phyloP scores from a whole-genome alignment of 805 yeast genomes.

The Cyberlindnera meyerae region DNA sequence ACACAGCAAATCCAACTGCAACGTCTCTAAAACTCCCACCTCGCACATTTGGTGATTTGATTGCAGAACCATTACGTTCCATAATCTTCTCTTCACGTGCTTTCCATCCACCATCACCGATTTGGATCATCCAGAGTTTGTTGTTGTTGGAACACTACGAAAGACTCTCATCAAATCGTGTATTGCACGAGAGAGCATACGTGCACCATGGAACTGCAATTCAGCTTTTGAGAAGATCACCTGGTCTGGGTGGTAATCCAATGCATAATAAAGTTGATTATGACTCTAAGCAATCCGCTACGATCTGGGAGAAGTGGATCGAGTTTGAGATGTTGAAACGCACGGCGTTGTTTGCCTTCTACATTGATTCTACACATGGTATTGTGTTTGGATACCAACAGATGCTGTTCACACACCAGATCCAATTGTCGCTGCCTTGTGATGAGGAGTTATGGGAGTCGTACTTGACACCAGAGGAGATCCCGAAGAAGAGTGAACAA shows the following conservation, averaged over 20 bases:
- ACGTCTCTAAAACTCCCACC: constrained; percentile 15
- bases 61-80: constrained; percentile 55
- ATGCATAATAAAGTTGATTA: constrained; percentile 28
- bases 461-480: constrained; percentile 27
- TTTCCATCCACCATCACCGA: constrained; percentile 69
- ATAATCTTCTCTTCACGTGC: constrained; percentile 64
- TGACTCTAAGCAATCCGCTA: constrained; percentile 26
- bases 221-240: constrained; percentile 70
- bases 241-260: constrained; percentile 72
- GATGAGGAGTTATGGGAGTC: constrained; percentile 56
- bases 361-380: constrained; percentile 74
- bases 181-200: constrained; percentile 76
- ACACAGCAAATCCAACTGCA: constrained; percentile 16
- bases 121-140: constrained; percentile 75
- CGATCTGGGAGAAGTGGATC: constrained; percentile 64
- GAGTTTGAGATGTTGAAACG: constrained; percentile 76
- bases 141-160: constrained; percentile 75
- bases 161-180: constrained; percentile 63
- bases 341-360: constrained; percentile 76
- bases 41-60: constrained; percentile 29
- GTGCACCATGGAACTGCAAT: constrained; percentile 84
- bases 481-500: constrained; percentile 24
- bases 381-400: constrained; percentile 72
- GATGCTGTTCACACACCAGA: constrained; percentile 52
- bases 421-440: constrained; percentile 59